A percentile compares a stretch with the other conserved stretches of the same genome.
These are phyloP conservation scores for Thyridium curvatum DNA, from an alignment of 2,329 filamentous ascomycete genomes.

Conservation along the genomic window DNA sequence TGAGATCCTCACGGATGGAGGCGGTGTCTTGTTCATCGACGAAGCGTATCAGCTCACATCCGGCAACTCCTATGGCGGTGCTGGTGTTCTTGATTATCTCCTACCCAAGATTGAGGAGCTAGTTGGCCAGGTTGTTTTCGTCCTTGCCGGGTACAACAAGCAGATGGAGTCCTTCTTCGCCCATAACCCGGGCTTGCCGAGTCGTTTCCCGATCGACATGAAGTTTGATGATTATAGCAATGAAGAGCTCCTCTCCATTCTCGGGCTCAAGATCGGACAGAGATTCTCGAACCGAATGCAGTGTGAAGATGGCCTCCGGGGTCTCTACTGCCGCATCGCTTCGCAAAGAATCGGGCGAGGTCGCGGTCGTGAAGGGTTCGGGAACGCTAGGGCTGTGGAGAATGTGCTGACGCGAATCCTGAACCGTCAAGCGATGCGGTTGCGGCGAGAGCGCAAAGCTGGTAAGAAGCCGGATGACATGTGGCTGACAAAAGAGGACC, in stretches of 20 bases:
- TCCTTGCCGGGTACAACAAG: constrained; percentile 67
- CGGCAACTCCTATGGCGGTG: constrained; percentile 49
- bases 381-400: constrained; percentile 64
- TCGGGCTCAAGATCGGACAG: constrained; percentile 45
- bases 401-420: constrained; percentile 51
- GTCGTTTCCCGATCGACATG: constrained; percentile 60
- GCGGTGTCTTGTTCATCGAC: constrained; percentile 71
- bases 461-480: constrained; percentile 46
- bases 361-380: constrained; percentile 62
- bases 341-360: constrained; percentile 54
- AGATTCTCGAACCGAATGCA: constrained; percentile 51
- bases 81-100: constrained; percentile 61
- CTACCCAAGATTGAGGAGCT: constrained; percentile 68
- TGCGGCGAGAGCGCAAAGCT: constrained; percentile 38
- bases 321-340: constrained; percentile 59
- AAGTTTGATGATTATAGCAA: constrained; percentile 66
- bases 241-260: constrained; percentile 55
- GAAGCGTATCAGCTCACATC: constrained; percentile 70
- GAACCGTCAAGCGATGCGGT: constrained; percentile 51
- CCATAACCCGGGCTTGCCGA: constrained; percentile 66
- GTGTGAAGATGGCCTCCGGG: constrained; percentile 49
- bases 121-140: constrained; percentile 62
- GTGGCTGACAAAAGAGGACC: constrained; percentile 56
- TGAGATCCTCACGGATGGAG: constrained; percentile 47
- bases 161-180: constrained; percentile 73